Evolutionary conservation across 2,329 filamentous ascomycete species (phyloP).

Genomic region (Sporothrix brunneoviolacea): DNA sequence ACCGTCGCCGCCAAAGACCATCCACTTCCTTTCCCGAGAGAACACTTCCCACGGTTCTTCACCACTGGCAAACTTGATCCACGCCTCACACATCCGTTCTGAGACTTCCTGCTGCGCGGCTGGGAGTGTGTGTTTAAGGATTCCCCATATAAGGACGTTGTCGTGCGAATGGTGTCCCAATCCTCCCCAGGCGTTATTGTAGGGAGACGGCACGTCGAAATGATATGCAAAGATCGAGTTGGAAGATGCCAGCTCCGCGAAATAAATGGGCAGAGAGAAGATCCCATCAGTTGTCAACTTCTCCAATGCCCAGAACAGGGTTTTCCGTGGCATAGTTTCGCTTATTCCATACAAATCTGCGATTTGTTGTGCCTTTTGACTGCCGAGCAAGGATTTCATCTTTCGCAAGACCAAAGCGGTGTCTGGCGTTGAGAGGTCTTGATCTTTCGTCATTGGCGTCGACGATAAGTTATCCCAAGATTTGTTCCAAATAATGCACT

Average conservation of each 20-base stretch:
- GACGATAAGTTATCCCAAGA: slow-evolving; percentile 5
- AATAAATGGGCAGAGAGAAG: slow-evolving; percentile 16
- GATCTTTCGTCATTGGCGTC: not conserved
- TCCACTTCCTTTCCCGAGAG: not conserved
- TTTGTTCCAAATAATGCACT: slow-evolving; percentile 23
- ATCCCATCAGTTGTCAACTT: slow-evolving; percentile 17
- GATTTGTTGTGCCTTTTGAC: not conserved
- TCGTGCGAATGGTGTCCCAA: slow-evolving; percentile 19
- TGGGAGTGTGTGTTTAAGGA: slow-evolving; percentile 14
- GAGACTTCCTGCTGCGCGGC: slow-evolving; percentile 4
- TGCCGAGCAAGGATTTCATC: slow-evolving; percentile 7
- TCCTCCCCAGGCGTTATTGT: slow-evolving; percentile 20
- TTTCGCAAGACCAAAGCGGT: slow-evolving; percentile 5
- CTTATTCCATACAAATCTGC: slow-evolving; percentile 9
- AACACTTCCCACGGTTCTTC: slow-evolving; percentile 9
- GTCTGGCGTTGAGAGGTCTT: slow-evolving; percentile 8
- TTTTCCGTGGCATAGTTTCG: not conserved
- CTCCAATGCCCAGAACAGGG: slow-evolving; percentile 16
- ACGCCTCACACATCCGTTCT: slow-evolving; percentile 9
- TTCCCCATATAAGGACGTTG: slow-evolving; percentile 19
- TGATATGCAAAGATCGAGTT: slow-evolving; percentile 17
- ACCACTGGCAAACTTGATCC: slow-evolving; percentile 15
- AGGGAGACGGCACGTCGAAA: slow-evolving; percentile 21
- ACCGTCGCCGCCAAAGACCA: slow-evolving; percentile 9
- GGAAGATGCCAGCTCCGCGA: slow-evolving; percentile 2